phyloP scores from a whole-genome alignment of 192 early-diverging fungal genomes.

The Backusella tuberculispora region DNA sequence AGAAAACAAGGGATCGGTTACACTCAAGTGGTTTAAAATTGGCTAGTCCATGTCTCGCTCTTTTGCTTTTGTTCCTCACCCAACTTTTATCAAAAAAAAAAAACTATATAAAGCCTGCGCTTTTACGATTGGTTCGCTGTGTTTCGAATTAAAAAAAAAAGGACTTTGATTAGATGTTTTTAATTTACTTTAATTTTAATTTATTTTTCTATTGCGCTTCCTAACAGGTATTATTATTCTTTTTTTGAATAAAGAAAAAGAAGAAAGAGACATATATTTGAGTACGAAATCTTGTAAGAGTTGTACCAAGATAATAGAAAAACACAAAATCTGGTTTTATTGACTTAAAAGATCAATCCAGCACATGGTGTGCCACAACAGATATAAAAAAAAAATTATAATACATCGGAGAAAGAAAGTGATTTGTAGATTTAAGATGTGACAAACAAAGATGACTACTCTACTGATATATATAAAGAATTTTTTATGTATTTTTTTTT shows the following conservation, averaged over 20 bases:
- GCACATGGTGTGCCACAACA: not conserved
- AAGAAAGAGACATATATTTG: not conserved
- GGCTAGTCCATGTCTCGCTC: not conserved
- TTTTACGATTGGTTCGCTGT: slow-evolving; percentile 6
- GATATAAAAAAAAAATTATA: not conserved
- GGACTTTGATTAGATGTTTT: not conserved
- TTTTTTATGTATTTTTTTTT: too few species aligned
- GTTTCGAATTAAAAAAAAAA: slow-evolving; percentile 2
- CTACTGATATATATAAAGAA: too few species aligned
- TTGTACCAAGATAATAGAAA: not conserved
- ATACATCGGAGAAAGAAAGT: too few species aligned
- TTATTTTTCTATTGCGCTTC: too few species aligned
- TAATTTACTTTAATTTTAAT: too few species aligned
- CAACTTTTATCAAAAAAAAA: not conserved
- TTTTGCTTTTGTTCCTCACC: not conserved
- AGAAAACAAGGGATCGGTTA: not conserved
- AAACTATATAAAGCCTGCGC: not conserved
- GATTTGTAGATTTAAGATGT: too few species aligned
- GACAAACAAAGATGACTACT: too few species aligned
- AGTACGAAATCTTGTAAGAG: not conserved
- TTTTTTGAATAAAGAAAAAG: not conserved
- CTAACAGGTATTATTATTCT: not conserved
- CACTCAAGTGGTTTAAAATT: not conserved
- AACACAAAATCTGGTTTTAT: not conserved
- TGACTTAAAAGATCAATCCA: slow-evolving; percentile 8